Conservation (phyloP, 306 rosid genomes). For the Cucumis hystrix region DNA sequence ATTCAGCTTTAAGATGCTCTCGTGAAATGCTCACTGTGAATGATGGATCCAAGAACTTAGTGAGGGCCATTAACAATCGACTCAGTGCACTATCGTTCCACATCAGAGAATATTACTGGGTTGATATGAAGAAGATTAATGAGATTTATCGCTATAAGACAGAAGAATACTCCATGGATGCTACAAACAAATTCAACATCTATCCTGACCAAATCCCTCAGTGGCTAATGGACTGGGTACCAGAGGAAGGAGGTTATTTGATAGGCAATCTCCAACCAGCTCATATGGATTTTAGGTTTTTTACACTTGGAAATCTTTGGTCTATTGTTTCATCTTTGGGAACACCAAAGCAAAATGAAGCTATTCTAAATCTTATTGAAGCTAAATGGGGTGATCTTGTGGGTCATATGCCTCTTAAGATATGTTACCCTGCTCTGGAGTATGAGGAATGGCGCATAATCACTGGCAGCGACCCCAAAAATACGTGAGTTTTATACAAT, state of each 20-base stretch:
- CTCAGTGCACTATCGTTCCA: conserved; percentile 85
- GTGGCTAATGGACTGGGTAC: conserved; percentile 96
- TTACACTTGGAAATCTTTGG: conserved; percentile 95
- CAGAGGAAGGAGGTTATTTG: conserved; percentile 82
- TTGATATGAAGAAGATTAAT: conserved; percentile 74
- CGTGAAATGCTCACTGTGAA: conserved; percentile 57
- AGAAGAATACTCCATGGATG: conserved; percentile 84
- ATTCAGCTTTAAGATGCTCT: conserved; percentile 82
- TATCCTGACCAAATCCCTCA: conserved; percentile 92
- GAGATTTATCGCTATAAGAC: conserved; percentile 96
- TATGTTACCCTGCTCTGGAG: conserved; percentile 89
- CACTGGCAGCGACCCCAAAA: conserved; percentile 93
- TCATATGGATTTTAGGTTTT: conserved; percentile 97
- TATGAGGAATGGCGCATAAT: conserved; percentile 83
- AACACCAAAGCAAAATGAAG: conserved; percentile 72
- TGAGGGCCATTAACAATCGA: conserved; percentile 70
- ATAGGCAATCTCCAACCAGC: conserved; percentile 95
- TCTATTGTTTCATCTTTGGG: conserved; percentile 79
- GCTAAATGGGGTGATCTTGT: conserved; percentile 84
- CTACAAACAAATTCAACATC: conserved; percentile 86
- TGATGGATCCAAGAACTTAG: conserved; percentile 52
- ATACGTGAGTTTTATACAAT: conserved; percentile 43
- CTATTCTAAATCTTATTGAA: conserved; percentile 64
- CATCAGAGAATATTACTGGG: conserved; percentile 90
- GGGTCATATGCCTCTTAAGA: conserved; percentile 83